Evolutionary conservation across 345 rosid genomes (phyloP), one percentile per base, ranked within the genome.

Genomic region (Diplotaxis tenuifolia): DNA sequence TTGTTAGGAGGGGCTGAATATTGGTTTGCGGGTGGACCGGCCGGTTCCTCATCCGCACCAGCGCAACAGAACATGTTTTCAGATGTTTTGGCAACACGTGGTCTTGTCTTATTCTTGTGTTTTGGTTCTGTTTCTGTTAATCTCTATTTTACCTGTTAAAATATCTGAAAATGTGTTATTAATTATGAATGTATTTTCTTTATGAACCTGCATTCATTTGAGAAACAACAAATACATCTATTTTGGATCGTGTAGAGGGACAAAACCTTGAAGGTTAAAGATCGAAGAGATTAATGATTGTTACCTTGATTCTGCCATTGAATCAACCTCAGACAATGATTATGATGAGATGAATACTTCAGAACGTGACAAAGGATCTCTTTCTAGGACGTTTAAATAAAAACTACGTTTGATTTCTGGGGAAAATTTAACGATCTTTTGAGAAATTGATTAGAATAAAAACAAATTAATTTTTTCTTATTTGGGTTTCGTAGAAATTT

Each of bases 31-130:
- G 92, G 85, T 3, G 92, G 87, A 55, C 91, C 91, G 49, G 76
- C 59, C 12, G 82, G 81, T 75, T 95, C 98, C 82, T 95, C 98
- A 81, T 92, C 97, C 61, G 82, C 77, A 66, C 86, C 99, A 69
- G 89, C 93, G 72, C 99, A 95, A 80, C 99, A 95, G 72, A 84
- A 88, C 97, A 95, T 92, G 22, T 63, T 67, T 76, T 83, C 74
- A 72, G 67, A 57, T 58, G 38, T 54, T 68, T 32, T 38, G 45
- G 50, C 74, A 22, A 25, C 65, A 49, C 54, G 3, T 34, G 53
- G 32, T 69, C 62, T 52, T 67, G 34, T 78, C 68, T 75, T 68
- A 20, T 22, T 70, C 31, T 63, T 45, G 29, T 21, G 50, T 58
- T 80, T 53, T 11, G 79, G 7, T 38, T 63, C 14, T 63, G 56